These are phyloP conservation scores for Chenopodium album DNA, from an alignment of 148 eudicot species.

Conservation along the genomic window DNA sequence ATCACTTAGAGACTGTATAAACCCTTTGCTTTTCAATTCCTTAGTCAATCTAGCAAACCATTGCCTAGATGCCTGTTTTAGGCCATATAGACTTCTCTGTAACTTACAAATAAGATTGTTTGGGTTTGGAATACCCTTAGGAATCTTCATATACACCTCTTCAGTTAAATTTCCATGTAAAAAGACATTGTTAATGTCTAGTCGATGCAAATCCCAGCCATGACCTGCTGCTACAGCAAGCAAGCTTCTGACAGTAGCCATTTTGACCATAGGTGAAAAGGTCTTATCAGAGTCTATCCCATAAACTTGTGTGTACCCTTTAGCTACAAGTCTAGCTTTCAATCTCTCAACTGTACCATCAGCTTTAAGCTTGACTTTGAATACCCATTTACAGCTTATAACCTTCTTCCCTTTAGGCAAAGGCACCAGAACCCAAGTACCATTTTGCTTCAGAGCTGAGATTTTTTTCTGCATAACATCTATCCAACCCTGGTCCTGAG, in stretches of 20 bases:
- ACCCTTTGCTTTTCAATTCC: not conserved
- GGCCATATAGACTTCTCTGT: not conserved
- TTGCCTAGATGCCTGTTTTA: not conserved
- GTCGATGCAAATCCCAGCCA: not conserved
- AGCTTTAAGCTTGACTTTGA: not conserved
- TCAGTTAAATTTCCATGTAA: not conserved
- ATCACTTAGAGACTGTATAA: not conserved
- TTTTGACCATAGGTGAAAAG: not conserved
- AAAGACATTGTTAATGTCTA: constrained; percentile 2
- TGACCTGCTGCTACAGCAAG: not conserved
- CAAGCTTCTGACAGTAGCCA: not conserved
- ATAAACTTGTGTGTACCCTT: not conserved
- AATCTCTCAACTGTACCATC: not conserved
- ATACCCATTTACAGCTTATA: constrained; percentile 9
- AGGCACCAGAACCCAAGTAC: not conserved
- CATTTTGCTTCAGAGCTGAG: not conserved
- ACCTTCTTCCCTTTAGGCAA: not conserved
- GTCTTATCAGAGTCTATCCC: not conserved
- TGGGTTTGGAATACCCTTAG: no score
- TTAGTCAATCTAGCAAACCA: not conserved
- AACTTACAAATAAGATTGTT: not conserved
- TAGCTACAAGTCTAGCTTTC: not conserved
- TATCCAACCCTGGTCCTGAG: not conserved
- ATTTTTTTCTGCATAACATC: not conserved
- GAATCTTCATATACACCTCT: not conserved